A percentile compares a stretch with the other conserved stretches of the same genome.
Evolutionary conservation across 495 filamentous ascomycete species (phyloP).

Genomic region (Aspergillus nidulans): DNA sequence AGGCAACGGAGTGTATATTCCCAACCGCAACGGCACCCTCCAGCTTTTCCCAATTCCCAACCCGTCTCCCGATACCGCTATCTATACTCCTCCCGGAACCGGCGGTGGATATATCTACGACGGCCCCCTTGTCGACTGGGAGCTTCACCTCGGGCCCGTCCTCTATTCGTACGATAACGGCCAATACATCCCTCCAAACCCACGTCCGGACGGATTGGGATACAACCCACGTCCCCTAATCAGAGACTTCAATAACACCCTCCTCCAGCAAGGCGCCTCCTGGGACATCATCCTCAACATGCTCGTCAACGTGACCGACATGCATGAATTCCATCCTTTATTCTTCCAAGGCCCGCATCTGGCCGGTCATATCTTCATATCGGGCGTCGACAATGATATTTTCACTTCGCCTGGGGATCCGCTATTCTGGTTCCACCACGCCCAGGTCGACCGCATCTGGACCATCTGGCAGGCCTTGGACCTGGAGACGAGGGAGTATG

Average conservation of each 20-base stretch:
- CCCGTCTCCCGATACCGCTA: not conserved
- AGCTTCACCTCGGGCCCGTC: constrained; percentile 3
- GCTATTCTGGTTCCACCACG: constrained; percentile 50
- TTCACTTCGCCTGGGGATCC: constrained; percentile 28
- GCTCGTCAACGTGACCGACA: not conserved
- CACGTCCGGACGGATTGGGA: not conserved
- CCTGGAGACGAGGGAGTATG: not conserved
- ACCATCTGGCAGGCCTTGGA: constrained; percentile 46
- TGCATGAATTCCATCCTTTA: not conserved
- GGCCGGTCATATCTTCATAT: not conserved
- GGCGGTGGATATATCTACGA: constrained; percentile 1
- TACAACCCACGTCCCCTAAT: not conserved
- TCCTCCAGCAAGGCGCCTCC: not conserved
- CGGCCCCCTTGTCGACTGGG: constrained; percentile 7
- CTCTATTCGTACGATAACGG: not conserved
- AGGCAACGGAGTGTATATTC: not conserved
- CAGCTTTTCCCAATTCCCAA: not conserved
- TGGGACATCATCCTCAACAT: not conserved
- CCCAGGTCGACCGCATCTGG: constrained; percentile 46
- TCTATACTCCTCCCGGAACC: not conserved
- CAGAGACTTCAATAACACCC: not conserved
- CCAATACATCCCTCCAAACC: not conserved
- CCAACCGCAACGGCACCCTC: constrained; percentile 1
- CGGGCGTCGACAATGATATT: not conserved
- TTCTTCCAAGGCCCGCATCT: not conserved